These are phyloP conservation scores for Stropharia rugosoannulata DNA, from an alignment of 768 basidiomycete genomes.

Conservation along the genomic window DNA sequence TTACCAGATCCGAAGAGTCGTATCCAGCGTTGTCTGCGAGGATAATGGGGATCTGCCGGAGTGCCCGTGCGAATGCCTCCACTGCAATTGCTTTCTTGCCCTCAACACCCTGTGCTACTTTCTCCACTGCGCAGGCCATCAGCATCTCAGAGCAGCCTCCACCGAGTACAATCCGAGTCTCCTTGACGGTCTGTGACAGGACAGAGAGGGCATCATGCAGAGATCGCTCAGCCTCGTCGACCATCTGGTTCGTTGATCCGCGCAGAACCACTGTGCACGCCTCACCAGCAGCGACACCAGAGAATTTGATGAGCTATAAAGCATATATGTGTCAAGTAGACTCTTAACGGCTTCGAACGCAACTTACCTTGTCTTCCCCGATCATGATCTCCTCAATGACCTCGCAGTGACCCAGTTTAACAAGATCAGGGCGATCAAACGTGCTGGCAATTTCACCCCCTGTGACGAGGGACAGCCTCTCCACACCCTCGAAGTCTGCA, in stretches of 20 bases:
- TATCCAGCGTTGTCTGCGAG: constrained; percentile 97
- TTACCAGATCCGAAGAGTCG: constrained; percentile 94
- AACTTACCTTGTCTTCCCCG: constrained; percentile 91
- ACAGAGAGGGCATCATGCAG: constrained; percentile 97
- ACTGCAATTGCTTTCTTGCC: constrained; percentile 97
- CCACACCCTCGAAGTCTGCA: constrained; percentile 98
- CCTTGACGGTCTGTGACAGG: constrained; percentile 95
- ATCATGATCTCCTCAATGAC: constrained; percentile 99
- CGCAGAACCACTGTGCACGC: constrained; percentile 98
- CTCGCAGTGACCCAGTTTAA: constrained; percentile 91
- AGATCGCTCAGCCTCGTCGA: constrained; percentile 97
- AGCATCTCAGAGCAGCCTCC: constrained; percentile 99
- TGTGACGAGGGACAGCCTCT: constrained; percentile 91
- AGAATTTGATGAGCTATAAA: constrained; percentile 96
- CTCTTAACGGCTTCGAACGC: background rate
- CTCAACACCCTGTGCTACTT: constrained; percentile 76
- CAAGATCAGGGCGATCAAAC: constrained; percentile 89
- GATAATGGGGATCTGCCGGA: constrained; percentile 95
- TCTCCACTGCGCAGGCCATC: constrained; percentile 94
- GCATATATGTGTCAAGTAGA: background rate
- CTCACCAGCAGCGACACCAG: constrained; percentile 95
- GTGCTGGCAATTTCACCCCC: constrained; percentile 97
- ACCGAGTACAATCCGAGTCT: constrained; percentile 91
- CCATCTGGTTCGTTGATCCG: constrained; percentile 98
- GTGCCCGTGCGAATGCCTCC: constrained; percentile 86